phyloP scores from a whole-genome alignment of 192 early-diverging fungal species.

The Coemansia sp. region DNA sequence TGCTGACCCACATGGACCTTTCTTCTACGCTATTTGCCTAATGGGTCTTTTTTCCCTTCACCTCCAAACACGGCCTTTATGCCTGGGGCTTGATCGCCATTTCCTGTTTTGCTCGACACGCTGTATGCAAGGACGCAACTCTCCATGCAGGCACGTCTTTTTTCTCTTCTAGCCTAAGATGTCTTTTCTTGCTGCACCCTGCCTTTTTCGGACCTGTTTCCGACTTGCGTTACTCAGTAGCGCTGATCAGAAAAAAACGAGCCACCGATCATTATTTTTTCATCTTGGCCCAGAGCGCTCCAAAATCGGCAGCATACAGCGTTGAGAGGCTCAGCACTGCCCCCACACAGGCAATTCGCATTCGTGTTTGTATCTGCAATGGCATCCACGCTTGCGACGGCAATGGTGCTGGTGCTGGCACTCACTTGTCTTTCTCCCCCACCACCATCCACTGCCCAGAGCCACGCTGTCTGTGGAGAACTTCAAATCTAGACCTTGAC shows the following conservation, averaged over 20 bases:
- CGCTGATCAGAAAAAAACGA: background rate
- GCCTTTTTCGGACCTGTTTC: background rate
- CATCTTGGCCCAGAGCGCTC: background rate
- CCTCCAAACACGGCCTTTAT: background rate
- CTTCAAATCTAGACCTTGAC: background rate
- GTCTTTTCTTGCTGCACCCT: background rate
- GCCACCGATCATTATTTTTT: background rate
- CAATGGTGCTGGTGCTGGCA: background rate
- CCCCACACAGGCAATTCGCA: too few species aligned
- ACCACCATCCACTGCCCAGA: too few species aligned
- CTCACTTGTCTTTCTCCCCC: background rate
- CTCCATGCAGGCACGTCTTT: constrained; percentile 11
- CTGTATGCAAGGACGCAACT: constrained; percentile 1
- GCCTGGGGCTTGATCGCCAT: background rate
- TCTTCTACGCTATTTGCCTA: background rate
- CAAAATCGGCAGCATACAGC: background rate
- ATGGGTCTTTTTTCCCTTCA: background rate
- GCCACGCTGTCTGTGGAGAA: too few species aligned
- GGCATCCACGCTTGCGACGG: too few species aligned
- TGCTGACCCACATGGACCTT: background rate
- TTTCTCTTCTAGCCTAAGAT: background rate
- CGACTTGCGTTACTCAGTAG: background rate
- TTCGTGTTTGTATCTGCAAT: too few species aligned
- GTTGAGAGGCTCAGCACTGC: too few species aligned
- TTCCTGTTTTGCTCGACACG: background rate